Percentiles rank a stretch among this genome's conserved stretches.
These are phyloP conservation scores for Talaromyces adpressus DNA, from an alignment of 495 filamentous ascomycete genomes.

Conservation along the genomic window DNA sequence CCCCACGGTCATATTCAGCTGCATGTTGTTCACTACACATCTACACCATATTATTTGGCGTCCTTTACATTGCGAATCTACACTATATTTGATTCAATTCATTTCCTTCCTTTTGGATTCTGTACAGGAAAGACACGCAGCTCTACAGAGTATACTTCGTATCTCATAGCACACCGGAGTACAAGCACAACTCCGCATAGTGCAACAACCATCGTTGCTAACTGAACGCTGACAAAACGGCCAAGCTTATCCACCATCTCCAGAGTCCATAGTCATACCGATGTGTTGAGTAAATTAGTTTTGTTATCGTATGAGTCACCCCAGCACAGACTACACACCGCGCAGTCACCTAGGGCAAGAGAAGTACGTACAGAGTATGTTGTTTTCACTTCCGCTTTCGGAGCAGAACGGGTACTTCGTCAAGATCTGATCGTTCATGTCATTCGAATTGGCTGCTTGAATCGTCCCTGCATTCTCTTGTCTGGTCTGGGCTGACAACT, in stretches of 20 bases:
- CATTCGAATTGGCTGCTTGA: neutral
- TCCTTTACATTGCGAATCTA: neutral
- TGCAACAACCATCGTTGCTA: neutral
- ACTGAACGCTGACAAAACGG: neutral
- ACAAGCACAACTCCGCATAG: neutral
- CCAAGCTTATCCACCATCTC: neutral
- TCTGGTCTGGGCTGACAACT: neutral
- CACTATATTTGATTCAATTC: neutral
- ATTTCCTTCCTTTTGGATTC: neutral
- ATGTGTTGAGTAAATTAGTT: neutral
- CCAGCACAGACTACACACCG: too few relatives aligned
- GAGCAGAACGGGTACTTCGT: neutral
- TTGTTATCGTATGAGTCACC: neutral
- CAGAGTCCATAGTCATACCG: neutral
- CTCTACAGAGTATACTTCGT: neutral
- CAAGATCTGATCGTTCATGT: neutral
- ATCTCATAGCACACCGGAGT: neutral
- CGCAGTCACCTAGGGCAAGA: too few relatives aligned
- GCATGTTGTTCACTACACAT: neutral
- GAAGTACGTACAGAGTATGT: neutral
- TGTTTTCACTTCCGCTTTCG: slow-evolving; percentile 3
- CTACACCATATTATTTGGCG: neutral
- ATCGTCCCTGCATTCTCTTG: neutral
- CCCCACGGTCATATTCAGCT: neutral
- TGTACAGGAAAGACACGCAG: neutral